Conservation (phyloP, 257 asterid genomes). For the Plantago elongata region DNA sequence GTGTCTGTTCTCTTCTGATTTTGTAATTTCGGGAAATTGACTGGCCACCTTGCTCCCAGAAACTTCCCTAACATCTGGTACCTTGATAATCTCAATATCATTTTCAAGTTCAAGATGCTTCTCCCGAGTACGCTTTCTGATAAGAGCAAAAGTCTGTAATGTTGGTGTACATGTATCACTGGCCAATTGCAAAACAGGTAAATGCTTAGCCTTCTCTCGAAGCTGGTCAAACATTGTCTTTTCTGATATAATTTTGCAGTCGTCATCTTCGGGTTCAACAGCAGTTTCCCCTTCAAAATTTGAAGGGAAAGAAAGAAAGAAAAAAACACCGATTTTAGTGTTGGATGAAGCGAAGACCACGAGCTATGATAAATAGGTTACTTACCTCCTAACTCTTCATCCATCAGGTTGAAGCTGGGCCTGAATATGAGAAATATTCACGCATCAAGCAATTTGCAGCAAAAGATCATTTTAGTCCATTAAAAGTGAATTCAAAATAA, state of each 20-base stretch:
- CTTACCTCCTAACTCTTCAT: conserved; percentile 65
- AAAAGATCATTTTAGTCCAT: not conserved
- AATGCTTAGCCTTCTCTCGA: conserved; percentile 63
- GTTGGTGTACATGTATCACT: conserved; percentile 49
- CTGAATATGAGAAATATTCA: conserved; percentile 38
- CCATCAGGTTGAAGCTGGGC: conserved; percentile 87
- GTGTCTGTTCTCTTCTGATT: conserved; percentile 25
- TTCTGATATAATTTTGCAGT: conserved; percentile 64
- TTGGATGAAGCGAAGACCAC: conserved; percentile 20
- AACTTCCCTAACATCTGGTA: conserved; percentile 27
- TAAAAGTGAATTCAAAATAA: not conserved
- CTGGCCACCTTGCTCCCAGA: conserved; percentile 20
- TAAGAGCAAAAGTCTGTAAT: conserved; percentile 52
- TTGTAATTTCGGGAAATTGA: conserved; percentile 26
- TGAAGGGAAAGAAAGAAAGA: conserved; percentile 17
- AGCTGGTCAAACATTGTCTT: conserved; percentile 82
- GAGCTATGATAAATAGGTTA: conserved; percentile 15
- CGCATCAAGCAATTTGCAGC: not conserved
- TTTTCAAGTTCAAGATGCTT: conserved; percentile 44
- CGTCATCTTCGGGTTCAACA: conserved; percentile 51
- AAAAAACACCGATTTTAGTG: conserved; percentile 8
- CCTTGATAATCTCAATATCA: conserved; percentile 35
- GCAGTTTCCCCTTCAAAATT: conserved; percentile 35
- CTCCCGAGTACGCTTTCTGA: conserved; percentile 80
- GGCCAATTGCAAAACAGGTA: conserved; percentile 50